Evolutionary conservation across 1,284 basidiomycete genomes (phyloP), one percentile per base, ranked within the genome.

Genomic region (Papiliotrema flavescens): DNA sequence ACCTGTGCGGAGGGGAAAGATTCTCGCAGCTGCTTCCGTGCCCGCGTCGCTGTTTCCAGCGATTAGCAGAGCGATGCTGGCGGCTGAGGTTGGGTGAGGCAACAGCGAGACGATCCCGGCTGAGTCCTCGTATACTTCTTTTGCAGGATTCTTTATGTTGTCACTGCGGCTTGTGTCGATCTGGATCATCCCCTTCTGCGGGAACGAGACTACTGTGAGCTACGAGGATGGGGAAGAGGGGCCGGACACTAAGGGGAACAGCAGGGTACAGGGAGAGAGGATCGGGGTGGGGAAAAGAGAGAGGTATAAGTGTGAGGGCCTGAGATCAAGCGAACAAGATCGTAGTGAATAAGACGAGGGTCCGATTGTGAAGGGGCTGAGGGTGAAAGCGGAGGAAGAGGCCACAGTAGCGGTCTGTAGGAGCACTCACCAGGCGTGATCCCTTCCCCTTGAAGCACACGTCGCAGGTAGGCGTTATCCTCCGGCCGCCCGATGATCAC

Each of bases 1-100:
- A 3, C 88, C 89, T 0, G 89, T 92, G 13, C 90, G 83, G 22
- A 88, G 81, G 1, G 90, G 89, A 62, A 91, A 86, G n/a, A 90
- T 75, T 34, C 86, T 80, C 1, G 81, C 71, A 0, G 81, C 82
- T 47, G 83, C 79, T 69, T 90, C 89, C 3, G 89, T 74, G 1
- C 84, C 85, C 1, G 66, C 60, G 0, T 64, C 60, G 59, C 85
- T 84, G 6, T 82, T 80, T 4, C 82, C 83, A 8, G 85, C 76
- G 20, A 90, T 74, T 57, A 90, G 81, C 5, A 88, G 70, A 55
- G 83, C 76, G 3, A 81, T 66, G 0, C 76, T 76, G 0, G 61
- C 61, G 1, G 63, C 15, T 28, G 74, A 63, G 7, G 60, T 69
- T 1, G 86, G 85, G 71, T 88, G 86, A 14, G 86, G 86, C 57